These are phyloP conservation scores for Microbotryomycetes sp. DNA, from an alignment of 1,284 basidiomycete species.

Conservation along the genomic window DNA sequence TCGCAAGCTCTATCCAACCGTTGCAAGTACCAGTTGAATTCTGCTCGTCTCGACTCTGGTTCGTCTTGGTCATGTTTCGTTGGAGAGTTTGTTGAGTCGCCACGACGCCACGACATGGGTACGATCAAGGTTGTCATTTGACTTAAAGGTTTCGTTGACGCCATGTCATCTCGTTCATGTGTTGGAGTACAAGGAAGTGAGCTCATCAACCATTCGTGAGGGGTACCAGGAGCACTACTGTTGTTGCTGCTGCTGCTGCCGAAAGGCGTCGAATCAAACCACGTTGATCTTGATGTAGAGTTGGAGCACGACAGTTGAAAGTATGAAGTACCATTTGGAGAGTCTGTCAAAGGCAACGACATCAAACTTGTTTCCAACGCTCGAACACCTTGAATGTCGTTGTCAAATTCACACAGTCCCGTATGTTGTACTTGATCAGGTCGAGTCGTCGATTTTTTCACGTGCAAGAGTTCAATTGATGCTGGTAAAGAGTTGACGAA, in stretches of 20 bases:
- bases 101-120: not conserved
- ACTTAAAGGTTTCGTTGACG: too few relatives aligned
- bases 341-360: not conserved
- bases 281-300: not conserved
- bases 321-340: not conserved
- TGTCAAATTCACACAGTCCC: too few relatives aligned
- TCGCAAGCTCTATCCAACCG: not conserved
- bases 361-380: too few relatives aligned
- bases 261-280: too few relatives aligned
- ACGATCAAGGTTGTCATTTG: conserved; percentile 3
- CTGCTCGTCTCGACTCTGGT: not conserved
- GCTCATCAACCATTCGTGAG: not conserved
- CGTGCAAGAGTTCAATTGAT: too few relatives aligned
- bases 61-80: not conserved
- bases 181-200: too few relatives aligned
- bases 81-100: too few relatives aligned
- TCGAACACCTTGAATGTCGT: not conserved
- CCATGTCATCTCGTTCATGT: too few relatives aligned
- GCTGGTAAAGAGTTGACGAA: too few relatives aligned
- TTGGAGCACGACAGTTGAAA: not conserved
- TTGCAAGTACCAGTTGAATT: not conserved
- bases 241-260: too few relatives aligned
- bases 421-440: not conserved
- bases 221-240: not conserved
- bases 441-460: not conserved